phyloP scores from a whole-genome alignment of 345 rosid species.

The Arabidopsis thaliana region TAIR10.1 NC_003075.7:8001001-8001500 shows the following conservation, averaged over 20 bases:
- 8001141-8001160: conserved; percentile 21
- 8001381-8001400: conserved; percentile 37
- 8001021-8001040: neutral
- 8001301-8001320: conserved; percentile 40
- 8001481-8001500: conserved; percentile 11
- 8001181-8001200: conserved; percentile 34
- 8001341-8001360: conserved; percentile 43
- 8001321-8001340: conserved; percentile 1
- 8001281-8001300: conserved; percentile 44
- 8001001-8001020: neutral
- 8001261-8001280: conserved; percentile 33
- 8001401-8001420: conserved; percentile 31
- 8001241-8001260: conserved; percentile 43
- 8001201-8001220: conserved; percentile 19
- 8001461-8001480: conserved; percentile 40
- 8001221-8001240: conserved; percentile 24
- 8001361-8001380: conserved; percentile 42
- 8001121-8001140: neutral
- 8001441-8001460: conserved; percentile 35
- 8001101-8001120: conserved; percentile 37
- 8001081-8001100: conserved; percentile 22
- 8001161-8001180: conserved; percentile 19
- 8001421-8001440: conserved; percentile 18
- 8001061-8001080: neutral
- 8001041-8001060: conserved; percentile 36